Evolutionary conservation across 2,329 filamentous ascomycete genomes (phyloP), one percentile per base, ranked within the genome.

Genomic region (Phialophora tarda): DNA sequence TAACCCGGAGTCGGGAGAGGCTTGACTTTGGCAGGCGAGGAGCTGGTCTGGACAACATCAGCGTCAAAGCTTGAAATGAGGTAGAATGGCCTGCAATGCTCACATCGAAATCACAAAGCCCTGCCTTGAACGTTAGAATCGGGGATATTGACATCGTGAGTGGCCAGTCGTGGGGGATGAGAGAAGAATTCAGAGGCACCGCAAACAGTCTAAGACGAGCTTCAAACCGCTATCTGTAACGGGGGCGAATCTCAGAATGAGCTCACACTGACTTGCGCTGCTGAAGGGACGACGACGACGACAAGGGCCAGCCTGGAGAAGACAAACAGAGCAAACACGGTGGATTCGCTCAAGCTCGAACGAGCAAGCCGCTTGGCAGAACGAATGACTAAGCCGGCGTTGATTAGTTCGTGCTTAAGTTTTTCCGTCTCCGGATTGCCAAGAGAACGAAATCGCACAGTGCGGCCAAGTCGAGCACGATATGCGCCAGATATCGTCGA

Each of bases 71-170:
- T 14, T 30, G 14, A 23, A 28, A 21, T n/a, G 24, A 28, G 41
- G 41, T 4, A 41, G 17, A 32, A 32, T 44, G 8, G 32, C 23
- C 34, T 23, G 12, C 38, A 48, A 38, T 17, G 66, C 90, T 76
- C 82, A 96, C 93, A 78, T 93, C 89, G 68, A 94, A 78, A 61
- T 95, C 89, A 81, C 94, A 98, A 78, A 87, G 87, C 79, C 94
- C 94, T 71, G 94, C 94, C 85, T 97, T 97, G 86, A 98, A 98
- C 17, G 93, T 96, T 78, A 98, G 93, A 76, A 97, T 86, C 34
- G 94, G 93, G 72, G 85, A 79, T 79, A 92, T 88, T 69, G 93
- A 92, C 93, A 97, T 97, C 71, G 68, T 82, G 72, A 59, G 67
- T 56, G 32, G 53, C 32, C 57, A 23, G 64, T 30, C 1, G 23